Base-by-base conservation (phyloP, 257 asterid species). In the Lantana camara region DNA sequence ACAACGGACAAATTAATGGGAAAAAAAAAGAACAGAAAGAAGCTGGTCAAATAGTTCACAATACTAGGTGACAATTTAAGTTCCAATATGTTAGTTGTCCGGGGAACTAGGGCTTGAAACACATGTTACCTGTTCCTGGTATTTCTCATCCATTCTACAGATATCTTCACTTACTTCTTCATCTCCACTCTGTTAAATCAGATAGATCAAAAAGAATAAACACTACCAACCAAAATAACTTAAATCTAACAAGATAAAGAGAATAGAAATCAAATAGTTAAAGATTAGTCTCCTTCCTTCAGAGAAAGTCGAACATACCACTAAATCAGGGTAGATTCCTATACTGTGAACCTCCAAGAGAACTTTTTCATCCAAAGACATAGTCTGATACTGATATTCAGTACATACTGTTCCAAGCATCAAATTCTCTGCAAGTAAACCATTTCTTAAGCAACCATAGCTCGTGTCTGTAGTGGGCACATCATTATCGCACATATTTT, bases 311-410 rank as follows among this genome's bases (percentile, higher is more conserved):
- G 45, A 69, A 65, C 95, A 72, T 80, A 92, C 98, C 95, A 46
- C 79, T 71, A 79, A 68, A 66, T 86, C 96, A 1, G 95, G 96
- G 77, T 79, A 85, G 76, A 92, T 75, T 67, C 96, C 98, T 66
- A 92, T 77, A 76, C 83, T 78, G 63, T 80, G 87, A 76, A 92
- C 46, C 78, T 92, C 98, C 77, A 80, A 59, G 54, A 83, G 79
- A 69, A 89, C 85, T 75, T 83, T 81, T 79, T 86, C 98, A 79
- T 79, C 73, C 56, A 80, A 41, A 21, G 98, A 73, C 92, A 89
- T 80, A 56, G 71, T 84, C 56, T 67, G 79, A 60, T 83, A 86
- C 79, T 86, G 79, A 79, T 77, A 77, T 63, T 84, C 95, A 9
- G 95, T 73, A 57, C 83, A 85, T 50, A 70, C 66, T 37, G 75